These are phyloP conservation scores for Fusarium fujikuroi DNA, from an alignment of 2,329 filamentous ascomycete species.

Conservation along the genomic window DNA sequence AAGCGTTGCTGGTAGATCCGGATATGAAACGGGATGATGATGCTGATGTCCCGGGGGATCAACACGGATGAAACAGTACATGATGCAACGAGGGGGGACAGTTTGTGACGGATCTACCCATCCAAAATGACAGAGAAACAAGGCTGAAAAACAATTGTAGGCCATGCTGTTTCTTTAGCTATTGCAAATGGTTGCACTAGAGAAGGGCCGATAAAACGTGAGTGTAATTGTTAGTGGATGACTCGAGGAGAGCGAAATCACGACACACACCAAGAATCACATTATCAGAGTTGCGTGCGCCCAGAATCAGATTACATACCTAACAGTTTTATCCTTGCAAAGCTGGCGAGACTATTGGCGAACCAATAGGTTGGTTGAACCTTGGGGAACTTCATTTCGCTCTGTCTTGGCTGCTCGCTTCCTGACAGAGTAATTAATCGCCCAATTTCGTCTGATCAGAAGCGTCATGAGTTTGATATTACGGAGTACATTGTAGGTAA, in stretches of 20 bases:
- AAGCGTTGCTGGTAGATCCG: slow-evolving; percentile 18
- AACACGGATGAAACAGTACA: slow-evolving; percentile 32
- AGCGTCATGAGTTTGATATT: slow-evolving; percentile 19
- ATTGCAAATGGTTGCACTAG: background rate
- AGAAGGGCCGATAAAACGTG: slow-evolving; percentile 31
- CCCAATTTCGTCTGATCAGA: slow-evolving; percentile 12
- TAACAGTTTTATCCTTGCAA: slow-evolving; percentile 1
- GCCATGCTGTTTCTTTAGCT: background rate
- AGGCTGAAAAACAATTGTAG: slow-evolving; percentile 6
- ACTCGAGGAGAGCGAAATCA: background rate
- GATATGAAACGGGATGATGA: slow-evolving; percentile 9
- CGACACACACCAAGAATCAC: background rate
- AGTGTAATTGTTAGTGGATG: background rate
- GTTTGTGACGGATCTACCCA: slow-evolving; percentile 30
- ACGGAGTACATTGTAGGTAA: background rate
- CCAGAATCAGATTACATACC: background rate
- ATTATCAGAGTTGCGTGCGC: slow-evolving; percentile 12
- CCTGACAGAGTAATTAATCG: slow-evolving; percentile 24
- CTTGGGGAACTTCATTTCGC: slow-evolving; percentile 21
- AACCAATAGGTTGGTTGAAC: slow-evolving; percentile 17
- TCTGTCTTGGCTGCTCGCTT: slow-evolving; percentile 30
- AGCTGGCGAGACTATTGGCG: slow-evolving; percentile 19
- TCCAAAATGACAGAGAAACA: slow-evolving; percentile 16
- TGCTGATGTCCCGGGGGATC: slow-evolving; percentile 25
- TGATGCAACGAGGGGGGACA: slow-evolving; percentile 31